A percentile compares a stretch with the other conserved stretches of the same genome.
phyloP scores from a whole-genome alignment of 345 rosid genomes.

The Dipteronia dyeriana region DNA sequence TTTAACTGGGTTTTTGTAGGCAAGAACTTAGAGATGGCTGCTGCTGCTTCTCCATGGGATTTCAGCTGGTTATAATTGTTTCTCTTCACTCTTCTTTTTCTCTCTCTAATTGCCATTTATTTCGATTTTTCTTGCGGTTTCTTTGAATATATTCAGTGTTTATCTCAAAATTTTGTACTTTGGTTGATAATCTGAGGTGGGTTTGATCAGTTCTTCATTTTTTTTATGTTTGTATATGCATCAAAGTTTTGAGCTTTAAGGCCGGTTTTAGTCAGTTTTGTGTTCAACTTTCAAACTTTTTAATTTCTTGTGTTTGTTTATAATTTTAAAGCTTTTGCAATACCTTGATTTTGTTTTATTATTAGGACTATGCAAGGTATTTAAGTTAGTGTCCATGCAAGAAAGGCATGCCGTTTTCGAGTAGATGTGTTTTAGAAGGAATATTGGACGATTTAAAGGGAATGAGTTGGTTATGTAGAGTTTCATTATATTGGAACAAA shows the following conservation, averaged over 20 bases:
- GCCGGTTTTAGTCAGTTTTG: neutral
- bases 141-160: neutral
- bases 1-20: neutral
- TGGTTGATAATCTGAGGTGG: neutral
- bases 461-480: neutral
- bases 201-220: neutral
- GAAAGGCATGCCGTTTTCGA: neutral
- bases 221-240: neutral
- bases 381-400: neutral
- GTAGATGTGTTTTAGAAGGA: no score
- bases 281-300: no score
- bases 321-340: neutral
- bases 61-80: conserved; percentile 50
- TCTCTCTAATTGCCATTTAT: neutral
- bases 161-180: neutral
- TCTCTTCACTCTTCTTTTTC: neutral
- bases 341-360: neutral
- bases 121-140: neutral
- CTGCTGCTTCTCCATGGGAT: conserved; percentile 40
- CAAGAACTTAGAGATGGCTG: conserved; percentile 1
- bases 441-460: neutral
- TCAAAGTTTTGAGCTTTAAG: neutral
- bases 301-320: neutral
- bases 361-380: neutral
- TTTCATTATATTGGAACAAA: neutral